Conservation (phyloP, 2,329 filamentous ascomycete species). For the Paramyrothecium roridum region DNA sequence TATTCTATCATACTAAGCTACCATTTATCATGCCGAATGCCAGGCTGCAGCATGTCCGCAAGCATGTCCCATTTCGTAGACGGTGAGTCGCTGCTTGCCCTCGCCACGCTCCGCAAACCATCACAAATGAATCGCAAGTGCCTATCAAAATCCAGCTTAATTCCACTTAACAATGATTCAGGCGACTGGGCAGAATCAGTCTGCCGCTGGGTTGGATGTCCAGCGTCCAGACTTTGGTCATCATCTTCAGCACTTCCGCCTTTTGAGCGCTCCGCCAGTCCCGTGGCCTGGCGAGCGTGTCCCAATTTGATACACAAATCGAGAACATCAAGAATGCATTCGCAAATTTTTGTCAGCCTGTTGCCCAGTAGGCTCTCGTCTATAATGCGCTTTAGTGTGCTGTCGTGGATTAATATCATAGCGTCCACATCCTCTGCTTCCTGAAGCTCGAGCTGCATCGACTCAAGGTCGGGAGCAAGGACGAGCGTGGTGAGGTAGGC, state of each 20-base stretch:
- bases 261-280: not conserved
- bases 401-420: slow-evolving; percentile 70
- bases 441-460: slow-evolving; percentile 55
- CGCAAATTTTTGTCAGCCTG: slow-evolving; percentile 67
- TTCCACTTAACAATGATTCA: slow-evolving; percentile 47
- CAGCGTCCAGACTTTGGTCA: slow-evolving; percentile 32
- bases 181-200: slow-evolving; percentile 36
- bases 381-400: slow-evolving; percentile 60
- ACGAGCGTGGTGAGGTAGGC: slow-evolving; percentile 75
- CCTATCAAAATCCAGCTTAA: slow-evolving; percentile 62
- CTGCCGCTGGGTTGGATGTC: slow-evolving; percentile 10
- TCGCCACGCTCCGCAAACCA: slow-evolving; percentile 70
- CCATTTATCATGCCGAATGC: slow-evolving; percentile 18
- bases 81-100: slow-evolving; percentile 63
- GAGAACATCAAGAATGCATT: slow-evolving; percentile 71
- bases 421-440: slow-evolving; percentile 71
- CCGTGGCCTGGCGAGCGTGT: slow-evolving; percentile 30
- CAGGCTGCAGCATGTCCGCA: slow-evolving; percentile 72
- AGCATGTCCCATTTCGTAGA: slow-evolving; percentile 72
- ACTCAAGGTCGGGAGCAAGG: slow-evolving; percentile 55
- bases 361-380: slow-evolving; percentile 67
- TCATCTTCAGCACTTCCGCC: slow-evolving; percentile 26
- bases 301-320: slow-evolving; percentile 72
- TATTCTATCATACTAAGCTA: slow-evolving; percentile 17
- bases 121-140: slow-evolving; percentile 68